A percentile compares a stretch with the other conserved stretches of the same genome.
Conservation (phyloP, 1,284 basidiomycete genomes). For the Ceratobasidium sp. region DNA sequence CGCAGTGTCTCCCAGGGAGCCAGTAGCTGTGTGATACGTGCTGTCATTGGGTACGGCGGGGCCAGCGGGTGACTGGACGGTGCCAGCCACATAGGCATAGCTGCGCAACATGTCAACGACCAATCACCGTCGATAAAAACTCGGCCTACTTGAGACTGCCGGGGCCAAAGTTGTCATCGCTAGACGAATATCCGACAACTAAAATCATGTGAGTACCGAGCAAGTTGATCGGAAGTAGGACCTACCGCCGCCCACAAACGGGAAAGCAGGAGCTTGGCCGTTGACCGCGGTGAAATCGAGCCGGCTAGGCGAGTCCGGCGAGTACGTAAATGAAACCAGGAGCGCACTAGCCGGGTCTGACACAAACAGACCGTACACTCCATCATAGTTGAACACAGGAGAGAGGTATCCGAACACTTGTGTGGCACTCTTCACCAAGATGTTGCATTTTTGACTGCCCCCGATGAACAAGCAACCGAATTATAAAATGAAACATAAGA, state of each 20-base stretch:
- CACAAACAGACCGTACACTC: background rate
- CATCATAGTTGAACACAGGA: background rate
- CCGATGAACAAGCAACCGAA: background rate
- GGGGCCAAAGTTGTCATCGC: background rate
- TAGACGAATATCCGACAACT: background rate
- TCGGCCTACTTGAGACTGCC: background rate
- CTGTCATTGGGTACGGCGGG: background rate
- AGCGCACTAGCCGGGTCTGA: slow-evolving; percentile 12
- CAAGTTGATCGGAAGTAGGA: no score
- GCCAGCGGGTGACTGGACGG: background rate
- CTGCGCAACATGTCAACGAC: background rate
- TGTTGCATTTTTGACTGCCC: slow-evolving; percentile 4
- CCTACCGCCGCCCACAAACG: slow-evolving; percentile 6
- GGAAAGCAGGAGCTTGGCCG: background rate
- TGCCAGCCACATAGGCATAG: slow-evolving; percentile 11
- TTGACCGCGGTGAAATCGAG: slow-evolving; percentile 23
- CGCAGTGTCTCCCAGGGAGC: background rate
- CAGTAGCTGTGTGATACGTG: slow-evolving; percentile 6
- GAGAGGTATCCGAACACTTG: background rate
- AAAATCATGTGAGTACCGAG: background rate
- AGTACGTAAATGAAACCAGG: slow-evolving; percentile 31
- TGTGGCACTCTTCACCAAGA: background rate
- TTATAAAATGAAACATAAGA: background rate
- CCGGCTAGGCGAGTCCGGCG: slow-evolving; percentile 1
- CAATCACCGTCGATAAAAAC: background rate